Evolutionary conservation across 768 basidiomycete species (phyloP).

Genomic region (Suillus subluteus): DNA sequence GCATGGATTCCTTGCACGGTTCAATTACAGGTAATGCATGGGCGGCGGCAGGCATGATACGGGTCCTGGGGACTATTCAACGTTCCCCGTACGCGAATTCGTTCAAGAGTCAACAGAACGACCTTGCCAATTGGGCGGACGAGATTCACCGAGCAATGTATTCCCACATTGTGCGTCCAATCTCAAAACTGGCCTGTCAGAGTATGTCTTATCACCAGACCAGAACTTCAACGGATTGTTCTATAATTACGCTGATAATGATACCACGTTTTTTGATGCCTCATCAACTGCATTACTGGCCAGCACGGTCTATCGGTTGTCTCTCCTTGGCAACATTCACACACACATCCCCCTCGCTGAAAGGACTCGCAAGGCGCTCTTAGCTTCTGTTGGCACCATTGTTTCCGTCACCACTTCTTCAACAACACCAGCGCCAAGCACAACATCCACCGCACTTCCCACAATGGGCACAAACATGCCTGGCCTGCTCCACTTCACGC

Average conservation of each 20-base stretch:
- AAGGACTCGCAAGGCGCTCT: constrained; percentile 46
- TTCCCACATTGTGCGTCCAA: constrained; percentile 50
- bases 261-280: constrained; percentile 69
- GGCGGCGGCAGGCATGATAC: constrained; percentile 87
- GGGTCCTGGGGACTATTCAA: constrained; percentile 77
- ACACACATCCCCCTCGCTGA: constrained; percentile 62
- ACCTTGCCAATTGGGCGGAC: constrained; percentile 64
- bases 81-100: constrained; percentile 56
- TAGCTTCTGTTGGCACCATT: constrained; percentile 23
- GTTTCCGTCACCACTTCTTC: constrained; percentile 17
- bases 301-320: constrained; percentile 73
- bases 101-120: constrained; percentile 54
- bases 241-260: constrained; percentile 70
- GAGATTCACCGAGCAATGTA: constrained; percentile 83
- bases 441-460: constrained; percentile 14
- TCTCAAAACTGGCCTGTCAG: not conserved
- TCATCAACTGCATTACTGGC: constrained; percentile 77
- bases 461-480: constrained; percentile 15
- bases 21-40: constrained; percentile 72
- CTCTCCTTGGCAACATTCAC: constrained; percentile 54
- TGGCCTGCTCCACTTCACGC: constrained; percentile 51
- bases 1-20: not conserved
- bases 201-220: not conserved
- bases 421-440: constrained; percentile 1
- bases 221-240: constrained; percentile 40